These are phyloP conservation scores for Scytalidium lignicola DNA, from an alignment of 2,329 filamentous ascomycete genomes.

Conservation along the genomic window DNA sequence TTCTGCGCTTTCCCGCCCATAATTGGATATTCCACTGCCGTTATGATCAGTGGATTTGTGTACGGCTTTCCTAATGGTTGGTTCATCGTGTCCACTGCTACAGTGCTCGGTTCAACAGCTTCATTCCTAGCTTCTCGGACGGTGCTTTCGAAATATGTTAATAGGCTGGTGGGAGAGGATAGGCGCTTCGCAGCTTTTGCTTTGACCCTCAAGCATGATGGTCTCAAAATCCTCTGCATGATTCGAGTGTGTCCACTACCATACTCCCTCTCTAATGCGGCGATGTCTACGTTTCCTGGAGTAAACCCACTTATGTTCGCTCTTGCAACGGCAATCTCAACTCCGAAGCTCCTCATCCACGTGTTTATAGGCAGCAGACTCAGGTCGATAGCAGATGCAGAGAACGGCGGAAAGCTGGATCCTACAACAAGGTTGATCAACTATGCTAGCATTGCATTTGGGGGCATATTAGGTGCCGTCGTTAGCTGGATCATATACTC, in stretches of 20 bases:
- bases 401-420: slow-evolving; percentile 79
- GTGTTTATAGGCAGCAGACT: slow-evolving; percentile 87
- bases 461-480: slow-evolving; percentile 62
- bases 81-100: slow-evolving; percentile 69
- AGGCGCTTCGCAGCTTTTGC: slow-evolving; percentile 83
- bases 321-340: slow-evolving; percentile 73
- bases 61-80: slow-evolving; percentile 69
- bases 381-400: slow-evolving; percentile 63
- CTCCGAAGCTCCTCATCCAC: slow-evolving; percentile 84
- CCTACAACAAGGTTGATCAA: slow-evolving; percentile 72
- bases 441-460: slow-evolving; percentile 73
- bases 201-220: slow-evolving; percentile 84
- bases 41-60: slow-evolving; percentile 65
- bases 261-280: slow-evolving; percentile 90
- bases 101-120: slow-evolving; percentile 69
- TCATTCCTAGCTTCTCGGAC: slow-evolving; percentile 80
- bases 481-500: slow-evolving; percentile 86
- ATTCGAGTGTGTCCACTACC: slow-evolving; percentile 90
- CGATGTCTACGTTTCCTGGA: slow-evolving; percentile 87
- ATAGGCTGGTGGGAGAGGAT: slow-evolving; percentile 75
- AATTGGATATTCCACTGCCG: slow-evolving; percentile 64
- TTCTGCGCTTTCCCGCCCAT: slow-evolving; percentile 65
- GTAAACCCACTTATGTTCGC: slow-evolving; percentile 73
- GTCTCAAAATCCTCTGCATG: slow-evolving; percentile 81
- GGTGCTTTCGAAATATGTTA: slow-evolving; percentile 71